A percentile compares a stretch with the other conserved stretches of the same genome.
Conservation (phyloP, 495 filamentous ascomycete genomes). For the Clavariopsis aquatica region DNA sequence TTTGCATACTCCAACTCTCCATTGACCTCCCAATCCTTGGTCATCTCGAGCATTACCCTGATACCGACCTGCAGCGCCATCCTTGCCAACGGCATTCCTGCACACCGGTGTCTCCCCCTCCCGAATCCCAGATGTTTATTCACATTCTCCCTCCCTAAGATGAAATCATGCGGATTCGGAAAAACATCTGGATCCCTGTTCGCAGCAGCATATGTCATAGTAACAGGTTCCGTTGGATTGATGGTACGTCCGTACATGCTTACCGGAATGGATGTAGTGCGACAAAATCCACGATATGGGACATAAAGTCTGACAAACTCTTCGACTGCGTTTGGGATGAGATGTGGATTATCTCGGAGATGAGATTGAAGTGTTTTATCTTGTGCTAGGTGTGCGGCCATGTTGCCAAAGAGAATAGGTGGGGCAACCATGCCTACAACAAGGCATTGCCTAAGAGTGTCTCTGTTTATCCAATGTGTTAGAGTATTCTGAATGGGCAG, state of each 20-base stretch:
- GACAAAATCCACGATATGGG: conserved; percentile 17
- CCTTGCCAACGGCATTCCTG: conserved; percentile 26
- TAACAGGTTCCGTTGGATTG: conserved; percentile 9
- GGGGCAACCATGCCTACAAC: conserved; percentile 24
- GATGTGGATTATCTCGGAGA: conserved; percentile 6
- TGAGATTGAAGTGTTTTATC: conserved; percentile 15
- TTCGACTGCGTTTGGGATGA: conserved; percentile 16
- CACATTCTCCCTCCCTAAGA: conserved; percentile 20
- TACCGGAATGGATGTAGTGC: conserved; percentile 4
- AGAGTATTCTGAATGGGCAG: not conserved
- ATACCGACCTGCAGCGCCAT: conserved; percentile 12
- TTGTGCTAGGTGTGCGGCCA: conserved; percentile 1
- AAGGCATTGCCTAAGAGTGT: conserved; percentile 12
- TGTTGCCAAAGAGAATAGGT: conserved; percentile 15
- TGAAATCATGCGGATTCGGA: conserved; percentile 18
- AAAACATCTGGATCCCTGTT: conserved; percentile 20
- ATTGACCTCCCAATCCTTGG: conserved; percentile 9
- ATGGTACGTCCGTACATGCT: conserved; percentile 11
- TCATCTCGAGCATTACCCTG: conserved; percentile 9
- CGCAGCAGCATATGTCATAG: conserved; percentile 21
- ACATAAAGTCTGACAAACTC: conserved; percentile 23
- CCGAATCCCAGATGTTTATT: conserved; percentile 25
- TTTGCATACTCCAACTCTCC: conserved; percentile 25
- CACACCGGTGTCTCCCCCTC: conserved; percentile 27
- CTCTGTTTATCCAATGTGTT: not conserved